Base-by-base conservation (phyloP, 441 rosid genomes). In the Adansonia grandidieri region DNA sequence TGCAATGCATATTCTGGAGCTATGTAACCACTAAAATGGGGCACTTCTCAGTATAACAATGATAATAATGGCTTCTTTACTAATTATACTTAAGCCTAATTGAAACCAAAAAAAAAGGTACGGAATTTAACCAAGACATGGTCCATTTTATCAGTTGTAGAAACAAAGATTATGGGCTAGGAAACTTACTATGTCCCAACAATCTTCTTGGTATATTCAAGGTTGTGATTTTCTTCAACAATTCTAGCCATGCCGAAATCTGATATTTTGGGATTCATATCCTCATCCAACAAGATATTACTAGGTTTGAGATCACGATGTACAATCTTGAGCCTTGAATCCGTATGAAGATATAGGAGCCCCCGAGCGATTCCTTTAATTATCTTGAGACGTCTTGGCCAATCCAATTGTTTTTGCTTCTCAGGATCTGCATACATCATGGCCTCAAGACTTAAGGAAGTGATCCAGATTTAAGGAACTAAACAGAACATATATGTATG, bases 1-100 rank as follows among this genome's bases (percentile, higher is more conserved):
- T 78, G 80, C 84, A 83, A 78, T 37, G 83, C 90, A 75, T 84
- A 89, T 78, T 87, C 92, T 0, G 85, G 90, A 47, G 89, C 74
- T 84, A 87, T 85, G 40, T 89, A 89, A 32, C 92, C 92, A n/a
- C 89, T 87, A 63, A 8, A 79, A 69, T 5, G 6, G 54, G 56
- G 17, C 13, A 47, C 10, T 19, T 20, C 17, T 45, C 42, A 68
- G 73, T 19, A 17, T 44, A 3, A 5, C 50, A 44, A 9, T 17
- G 24, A 8, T n/a, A 1, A 17, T n/a, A 2, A 19, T 28, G 32
- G 32, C 32, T 28, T 28, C 32, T 28, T 28, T 28, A 28, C 32
- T 28, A 28, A 28, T 28, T 28, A 28, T 28, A 28, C 32, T 28
- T 28, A 2, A 28, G 32, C 32, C 32, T 28, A 28, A 28, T 28